Conservation (phyloP, 2,329 filamentous ascomycete species). For the Ilyonectria sp. region DNA sequence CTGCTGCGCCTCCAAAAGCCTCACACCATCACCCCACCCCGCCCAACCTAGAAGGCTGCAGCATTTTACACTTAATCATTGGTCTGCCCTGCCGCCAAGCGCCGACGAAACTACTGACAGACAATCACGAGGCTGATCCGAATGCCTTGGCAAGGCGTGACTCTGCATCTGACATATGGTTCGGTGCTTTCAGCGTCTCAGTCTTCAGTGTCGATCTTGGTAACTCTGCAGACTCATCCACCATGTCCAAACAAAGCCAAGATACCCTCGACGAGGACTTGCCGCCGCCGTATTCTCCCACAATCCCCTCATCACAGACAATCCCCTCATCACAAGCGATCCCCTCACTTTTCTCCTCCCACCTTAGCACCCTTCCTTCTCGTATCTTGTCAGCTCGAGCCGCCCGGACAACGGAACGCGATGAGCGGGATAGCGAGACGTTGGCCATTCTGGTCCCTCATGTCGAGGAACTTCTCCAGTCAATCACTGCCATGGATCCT, state of each 20-base stretch:
- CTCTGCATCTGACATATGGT: not conserved
- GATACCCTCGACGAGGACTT: slow-evolving; percentile 35
- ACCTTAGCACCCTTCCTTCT: slow-evolving; percentile 55
- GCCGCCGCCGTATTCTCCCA: slow-evolving; percentile 45
- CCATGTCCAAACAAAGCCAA: slow-evolving; percentile 20
- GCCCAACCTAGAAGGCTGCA: not conserved
- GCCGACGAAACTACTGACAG: not conserved
- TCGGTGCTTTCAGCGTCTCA: not conserved
- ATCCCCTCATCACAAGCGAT: slow-evolving; percentile 34
- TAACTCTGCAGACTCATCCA: not conserved
- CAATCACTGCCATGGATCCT: slow-evolving; percentile 53
- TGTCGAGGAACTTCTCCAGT: slow-evolving; percentile 59
- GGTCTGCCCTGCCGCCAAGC: not conserved
- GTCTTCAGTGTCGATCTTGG: not conserved
- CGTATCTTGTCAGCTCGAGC: slow-evolving; percentile 56
- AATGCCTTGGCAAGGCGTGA: not conserved
- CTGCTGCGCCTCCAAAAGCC: not conserved
- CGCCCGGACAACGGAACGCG: slow-evolving; percentile 52
- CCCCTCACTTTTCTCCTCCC: slow-evolving; percentile 52
- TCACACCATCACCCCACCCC: not conserved
- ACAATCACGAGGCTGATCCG: slow-evolving; percentile 10
- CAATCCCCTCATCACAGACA: slow-evolving; percentile 35
- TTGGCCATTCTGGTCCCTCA: slow-evolving; percentile 58
- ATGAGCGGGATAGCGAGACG: slow-evolving; percentile 56
- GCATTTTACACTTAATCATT: not conserved